Base-by-base conservation (phyloP, 2,329 filamentous ascomycete species). In the Phaeomoniella chlamydospora region DNA sequence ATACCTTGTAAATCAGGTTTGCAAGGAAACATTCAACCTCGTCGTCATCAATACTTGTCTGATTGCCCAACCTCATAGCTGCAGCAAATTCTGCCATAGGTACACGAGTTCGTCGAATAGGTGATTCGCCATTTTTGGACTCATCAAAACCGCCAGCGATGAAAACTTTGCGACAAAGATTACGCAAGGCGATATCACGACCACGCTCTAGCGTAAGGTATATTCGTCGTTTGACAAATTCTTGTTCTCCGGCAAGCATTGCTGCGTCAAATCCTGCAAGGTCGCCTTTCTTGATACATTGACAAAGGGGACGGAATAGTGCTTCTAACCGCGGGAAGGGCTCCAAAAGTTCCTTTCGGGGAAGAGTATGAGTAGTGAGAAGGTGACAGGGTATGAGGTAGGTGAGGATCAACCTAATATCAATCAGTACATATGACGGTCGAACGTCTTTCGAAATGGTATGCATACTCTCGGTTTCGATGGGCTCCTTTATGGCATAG, bases 1-100 rank as follows among this genome's bases (percentile, higher is more conserved):
- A 41, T 59, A 93, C 88, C 75, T 96, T 98, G 67, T 96, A 98
- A 42, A 98, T 94, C 72, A 94, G 83, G 54, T 94, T 96, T 17
- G 90, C 85, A 50, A 98, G 54, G 48, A 94, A 62, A 56, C 90
- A 98, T 58, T 98, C 92, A 3, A 96, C 87, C 58, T 98, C 90
- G 52, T 98, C 92, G 18, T 72, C 69, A 48, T 94, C 90, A 19
- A 92, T 65, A 45, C 61, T 52, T 2, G 56, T 53, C 34, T 57
- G 54, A 49, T 62, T 68, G 45, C 61, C 61, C 48, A 94, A 68
- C 50, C 77, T 77, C 40, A 96, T 72, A 5, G 85, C 92, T 4
- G 85, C 82, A 15, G 74, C 76, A 49, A 98, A 96, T 47, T 96
- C 84, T 10, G 72, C 68, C 11, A 94, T 70, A 0, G 84, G 80